A percentile compares a stretch with the other conserved stretches of the same genome.
Evolutionary conservation across 2,329 filamentous ascomycete genomes (phyloP).

Genomic region (Hirsutella thompsonii): DNA sequence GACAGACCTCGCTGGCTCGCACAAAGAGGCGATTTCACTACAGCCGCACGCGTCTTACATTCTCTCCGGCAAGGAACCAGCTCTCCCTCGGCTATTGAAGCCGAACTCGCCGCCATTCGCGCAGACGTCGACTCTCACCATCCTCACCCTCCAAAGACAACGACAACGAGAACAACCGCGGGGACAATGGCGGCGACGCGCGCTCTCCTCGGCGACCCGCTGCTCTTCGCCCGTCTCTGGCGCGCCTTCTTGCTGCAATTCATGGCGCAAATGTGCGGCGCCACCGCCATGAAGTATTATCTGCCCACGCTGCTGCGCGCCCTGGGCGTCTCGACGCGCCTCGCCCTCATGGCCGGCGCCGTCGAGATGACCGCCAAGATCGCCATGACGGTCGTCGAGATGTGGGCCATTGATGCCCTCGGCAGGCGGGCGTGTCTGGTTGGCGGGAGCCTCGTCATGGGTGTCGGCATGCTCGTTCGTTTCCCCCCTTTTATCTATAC

Average conservation of each 20-base stretch:
- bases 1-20: background rate
- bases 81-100: slow-evolving; percentile 20
- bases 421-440: slow-evolving; percentile 36
- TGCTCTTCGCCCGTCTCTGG: slow-evolving; percentile 40
- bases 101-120: slow-evolving; percentile 32
- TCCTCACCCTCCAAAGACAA: no score
- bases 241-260: slow-evolving; percentile 43
- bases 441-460: slow-evolving; percentile 38
- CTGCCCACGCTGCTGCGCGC: slow-evolving; percentile 38
- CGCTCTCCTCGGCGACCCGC: slow-evolving; percentile 19
- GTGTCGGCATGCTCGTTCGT: slow-evolving; percentile 34
- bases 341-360: slow-evolving; percentile 38
- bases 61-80: slow-evolving; percentile 35
- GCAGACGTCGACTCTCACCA: slow-evolving; percentile 27
- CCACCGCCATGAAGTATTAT: slow-evolving; percentile 48
- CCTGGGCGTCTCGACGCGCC: slow-evolving; percentile 32
- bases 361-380: slow-evolving; percentile 46
- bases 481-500: no score
- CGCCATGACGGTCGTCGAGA: slow-evolving; percentile 40
- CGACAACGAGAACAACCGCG: no score
- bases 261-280: slow-evolving; percentile 47
- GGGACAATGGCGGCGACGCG: slow-evolving; percentile 11
- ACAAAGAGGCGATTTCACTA: background rate
- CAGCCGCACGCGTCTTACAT: slow-evolving; percentile 14
- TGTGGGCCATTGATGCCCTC: slow-evolving; percentile 40